These are phyloP conservation scores for Salvia sclarea DNA, from an alignment of 305 asterid genomes.

Conservation along the genomic window DNA sequence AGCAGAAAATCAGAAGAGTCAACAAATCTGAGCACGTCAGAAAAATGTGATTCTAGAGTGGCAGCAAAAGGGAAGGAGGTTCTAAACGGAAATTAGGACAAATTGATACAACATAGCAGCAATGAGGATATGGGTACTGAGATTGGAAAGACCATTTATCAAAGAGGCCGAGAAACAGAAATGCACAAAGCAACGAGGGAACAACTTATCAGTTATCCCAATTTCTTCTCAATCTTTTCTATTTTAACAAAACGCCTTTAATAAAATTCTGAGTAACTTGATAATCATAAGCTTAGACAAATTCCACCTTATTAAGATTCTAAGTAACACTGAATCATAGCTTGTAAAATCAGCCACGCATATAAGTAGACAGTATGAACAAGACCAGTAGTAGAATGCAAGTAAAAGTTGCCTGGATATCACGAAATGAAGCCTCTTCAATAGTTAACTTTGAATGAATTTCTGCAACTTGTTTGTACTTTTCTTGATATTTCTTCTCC, in stretches of 20 bases:
- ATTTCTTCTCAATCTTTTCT: conserved; percentile 1
- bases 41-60: neutral
- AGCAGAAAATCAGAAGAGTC: neutral
- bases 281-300: conserved; percentile 12
- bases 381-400: conserved; percentile 27
- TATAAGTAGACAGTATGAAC: conserved; percentile 19
- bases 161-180: no score
- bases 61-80: neutral
- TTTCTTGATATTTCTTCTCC: conserved; percentile 91
- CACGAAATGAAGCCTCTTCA: conserved; percentile 97
- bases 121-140: no score
- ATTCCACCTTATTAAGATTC: conserved; percentile 9
- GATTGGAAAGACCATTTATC: no score
- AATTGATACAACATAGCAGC: neutral
- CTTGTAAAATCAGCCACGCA: conserved; percentile 13
- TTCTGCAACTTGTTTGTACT: conserved; percentile 89
- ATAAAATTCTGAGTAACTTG: conserved; percentile 13
- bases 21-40: neutral
- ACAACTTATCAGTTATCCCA: neutral
- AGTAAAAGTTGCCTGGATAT: conserved; percentile 57
- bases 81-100: conserved; percentile 1
- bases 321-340: conserved; percentile 1
- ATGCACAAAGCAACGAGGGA: neutral
- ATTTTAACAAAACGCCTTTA: neutral
- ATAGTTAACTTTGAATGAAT: conserved; percentile 88